Base-by-base conservation (phyloP, 805 yeast species). In the Spathaspora gorwiae region DNA sequence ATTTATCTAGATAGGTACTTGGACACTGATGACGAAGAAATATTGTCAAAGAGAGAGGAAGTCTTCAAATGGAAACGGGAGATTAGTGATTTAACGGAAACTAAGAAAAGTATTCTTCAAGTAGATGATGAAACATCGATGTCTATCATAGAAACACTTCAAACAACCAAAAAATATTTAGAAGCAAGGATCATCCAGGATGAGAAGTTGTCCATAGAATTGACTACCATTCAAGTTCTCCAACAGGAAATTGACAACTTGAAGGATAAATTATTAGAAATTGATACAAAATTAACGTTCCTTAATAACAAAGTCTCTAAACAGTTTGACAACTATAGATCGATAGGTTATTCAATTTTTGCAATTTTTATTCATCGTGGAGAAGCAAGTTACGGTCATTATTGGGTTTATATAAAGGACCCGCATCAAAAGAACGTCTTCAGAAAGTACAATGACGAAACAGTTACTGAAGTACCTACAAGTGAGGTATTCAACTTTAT, bases 331-430 rank as follows among this genome's bases (percentile, higher is more conserved):
- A 70, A 72, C 7, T 78, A 85, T 65, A 76, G 73, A 42, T 65
- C 73, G 40, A 75, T 83, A 27, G 95, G 90, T 0, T 94, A 92
- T 64, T 75, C 87, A 0, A 73, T 94, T 10, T 92, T 90, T 68
- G 95, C 98, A 0, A 83, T 92, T 6, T 94, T 94, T 59, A 89
- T 94, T 40, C 99, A 94, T 62, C 73, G 97, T 42, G 99, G 99
- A 6, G 95, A 90, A 56, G 98, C 97, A 0, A 83, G 89, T 42
- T 92, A 87, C 59, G 99, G 99, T 2, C 99, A 94, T 64, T 94
- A 94, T 64, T 94, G 98, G 97, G 79, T 92, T 13, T 94, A 92
- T 60, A 90, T 94, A 50, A 80, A 79, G 47, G 98, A 94, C 63
- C 79, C 81, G 2, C 75, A 75, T 50, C 72, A 75, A 47, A 72